phyloP scores from a whole-genome alignment of 768 basidiomycete species.

The Panaeolus papilionaceus region DNA sequence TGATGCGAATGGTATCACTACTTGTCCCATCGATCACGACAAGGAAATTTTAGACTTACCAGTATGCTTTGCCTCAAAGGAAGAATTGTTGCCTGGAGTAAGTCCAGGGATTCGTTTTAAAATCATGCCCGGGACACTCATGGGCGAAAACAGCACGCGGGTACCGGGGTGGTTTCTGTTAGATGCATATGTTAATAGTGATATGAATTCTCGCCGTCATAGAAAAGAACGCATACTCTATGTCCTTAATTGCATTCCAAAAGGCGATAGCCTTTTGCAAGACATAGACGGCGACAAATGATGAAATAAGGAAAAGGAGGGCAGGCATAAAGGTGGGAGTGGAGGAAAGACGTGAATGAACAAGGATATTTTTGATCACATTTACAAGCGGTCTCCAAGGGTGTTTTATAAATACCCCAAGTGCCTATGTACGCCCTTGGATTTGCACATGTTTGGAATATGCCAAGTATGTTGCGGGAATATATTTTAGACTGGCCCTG shows the following conservation, averaged over 20 bases:
- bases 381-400: background rate
- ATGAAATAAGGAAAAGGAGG: background rate
- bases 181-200: background rate
- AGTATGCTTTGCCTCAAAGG: constrained; percentile 38
- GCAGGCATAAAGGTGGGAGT: constrained; percentile 5
- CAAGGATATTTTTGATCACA: background rate
- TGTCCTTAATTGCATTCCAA: constrained; percentile 32
- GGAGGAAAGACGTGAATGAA: background rate
- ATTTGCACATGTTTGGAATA: too few relatives aligned
- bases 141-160: constrained; percentile 34
- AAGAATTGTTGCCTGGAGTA: constrained; percentile 35
- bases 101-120: constrained; percentile 37
- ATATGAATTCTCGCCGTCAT: background rate
- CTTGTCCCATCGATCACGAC: background rate
- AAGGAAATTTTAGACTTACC: constrained; percentile 27
- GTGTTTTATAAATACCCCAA: too few relatives aligned
- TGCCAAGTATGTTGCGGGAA: too few relatives aligned
- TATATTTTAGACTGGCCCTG: too few relatives aligned
- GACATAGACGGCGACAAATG: background rate
- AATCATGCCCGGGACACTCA: constrained; percentile 31
- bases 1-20: constrained; percentile 18
- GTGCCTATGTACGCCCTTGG: too few relatives aligned
- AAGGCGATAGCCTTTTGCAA: constrained; percentile 18
- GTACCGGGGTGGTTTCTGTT: constrained; percentile 41
- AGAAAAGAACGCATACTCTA: constrained; percentile 31